Conservation (phyloP, 1,284 basidiomycete genomes). For the Pyrrhoderma lamaoense region DNA sequence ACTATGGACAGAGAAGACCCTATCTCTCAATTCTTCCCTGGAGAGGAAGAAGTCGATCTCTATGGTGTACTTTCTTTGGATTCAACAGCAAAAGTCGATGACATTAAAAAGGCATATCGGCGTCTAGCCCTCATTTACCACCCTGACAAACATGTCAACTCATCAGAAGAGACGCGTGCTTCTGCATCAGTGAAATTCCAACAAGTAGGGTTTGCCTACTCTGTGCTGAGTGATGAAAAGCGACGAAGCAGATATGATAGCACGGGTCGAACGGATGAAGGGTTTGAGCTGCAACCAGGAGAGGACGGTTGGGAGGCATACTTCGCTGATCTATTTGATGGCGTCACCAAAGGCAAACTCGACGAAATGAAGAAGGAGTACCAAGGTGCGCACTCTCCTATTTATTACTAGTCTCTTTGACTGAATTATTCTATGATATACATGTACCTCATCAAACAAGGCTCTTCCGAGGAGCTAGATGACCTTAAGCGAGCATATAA, state of each 20-base stretch:
- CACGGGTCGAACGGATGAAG: constrained; percentile 80
- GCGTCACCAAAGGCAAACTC: constrained; percentile 75
- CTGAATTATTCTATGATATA: not conserved
- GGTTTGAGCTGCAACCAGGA: constrained; percentile 60
- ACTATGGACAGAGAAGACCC: constrained; percentile 67
- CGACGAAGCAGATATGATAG: constrained; percentile 70
- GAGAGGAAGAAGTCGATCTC: constrained; percentile 56
- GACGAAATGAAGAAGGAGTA: constrained; percentile 89
- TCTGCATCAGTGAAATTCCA: constrained; percentile 74
- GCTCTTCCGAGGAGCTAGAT: constrained; percentile 72
- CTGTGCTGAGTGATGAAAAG: constrained; percentile 75
- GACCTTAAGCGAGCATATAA: constrained; percentile 74
- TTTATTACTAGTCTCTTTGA: not conserved
- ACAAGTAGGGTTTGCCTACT: constrained; percentile 86
- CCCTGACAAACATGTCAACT: constrained; percentile 78
- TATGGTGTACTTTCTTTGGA: constrained; percentile 64
- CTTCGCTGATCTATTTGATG: constrained; percentile 83
- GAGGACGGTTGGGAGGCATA: constrained; percentile 91
- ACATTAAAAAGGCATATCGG: constrained; percentile 80
- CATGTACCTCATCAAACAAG: too few species aligned
- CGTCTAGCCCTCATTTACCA: constrained; percentile 77
- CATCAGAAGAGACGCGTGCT: constrained; percentile 53
- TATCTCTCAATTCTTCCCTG: constrained; percentile 71
- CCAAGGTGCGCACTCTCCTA: constrained; percentile 53
- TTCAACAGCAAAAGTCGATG: constrained; percentile 47